A percentile compares a stretch with the other conserved stretches of the same genome.
Conservation (phyloP, 2,329 filamentous ascomycete genomes). For the Hypoxylon sp. region DNA sequence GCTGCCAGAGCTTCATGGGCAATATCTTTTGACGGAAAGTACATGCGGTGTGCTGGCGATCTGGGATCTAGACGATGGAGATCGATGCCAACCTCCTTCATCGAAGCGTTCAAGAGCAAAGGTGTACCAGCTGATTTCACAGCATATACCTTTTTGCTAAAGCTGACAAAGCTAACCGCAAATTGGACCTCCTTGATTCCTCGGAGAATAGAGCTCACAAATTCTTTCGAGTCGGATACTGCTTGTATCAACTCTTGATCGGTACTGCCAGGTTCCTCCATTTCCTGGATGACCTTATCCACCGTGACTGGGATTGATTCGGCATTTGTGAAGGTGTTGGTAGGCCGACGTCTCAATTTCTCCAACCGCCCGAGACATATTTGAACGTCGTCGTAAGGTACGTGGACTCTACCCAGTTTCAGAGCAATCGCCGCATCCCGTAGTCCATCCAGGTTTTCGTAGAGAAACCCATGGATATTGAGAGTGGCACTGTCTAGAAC, state of each 20-base stretch:
- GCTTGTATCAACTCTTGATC: conserved; percentile 78
- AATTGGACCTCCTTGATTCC: conserved; percentile 98
- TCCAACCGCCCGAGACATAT: conserved; percentile 67
- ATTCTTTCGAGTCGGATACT: conserved; percentile 91
- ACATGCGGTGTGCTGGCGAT: conserved; percentile 96
- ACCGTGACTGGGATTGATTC: conserved; percentile 70
- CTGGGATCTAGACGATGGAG: conserved; percentile 89
- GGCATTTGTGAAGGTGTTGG: conserved; percentile 47
- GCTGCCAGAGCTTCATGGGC: conserved; percentile 94
- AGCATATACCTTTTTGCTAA: conserved; percentile 80
- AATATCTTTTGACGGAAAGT: conserved; percentile 90
- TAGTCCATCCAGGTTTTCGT: conserved; percentile 84
- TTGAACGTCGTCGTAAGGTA: conserved; percentile 87
- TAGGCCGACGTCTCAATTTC: conserved; percentile 51
- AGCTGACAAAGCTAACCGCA: conserved; percentile 86
- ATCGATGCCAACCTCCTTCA: conserved; percentile 96
- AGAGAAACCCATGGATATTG: conserved; percentile 90
- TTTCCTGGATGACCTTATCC: conserved; percentile 76
- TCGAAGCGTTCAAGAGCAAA: conserved; percentile 84
- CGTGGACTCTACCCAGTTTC: conserved; percentile 88
- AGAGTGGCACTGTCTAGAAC: conserved; percentile 86
- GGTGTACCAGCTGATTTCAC: conserved; percentile 73
- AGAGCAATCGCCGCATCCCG: conserved; percentile 89
- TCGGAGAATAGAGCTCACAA: conserved; percentile 86
- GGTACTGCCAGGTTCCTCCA: conserved; percentile 71